phyloP scores from a whole-genome alignment of 2,329 filamentous ascomycete species.

The Cercospora nicotianae region DNA sequence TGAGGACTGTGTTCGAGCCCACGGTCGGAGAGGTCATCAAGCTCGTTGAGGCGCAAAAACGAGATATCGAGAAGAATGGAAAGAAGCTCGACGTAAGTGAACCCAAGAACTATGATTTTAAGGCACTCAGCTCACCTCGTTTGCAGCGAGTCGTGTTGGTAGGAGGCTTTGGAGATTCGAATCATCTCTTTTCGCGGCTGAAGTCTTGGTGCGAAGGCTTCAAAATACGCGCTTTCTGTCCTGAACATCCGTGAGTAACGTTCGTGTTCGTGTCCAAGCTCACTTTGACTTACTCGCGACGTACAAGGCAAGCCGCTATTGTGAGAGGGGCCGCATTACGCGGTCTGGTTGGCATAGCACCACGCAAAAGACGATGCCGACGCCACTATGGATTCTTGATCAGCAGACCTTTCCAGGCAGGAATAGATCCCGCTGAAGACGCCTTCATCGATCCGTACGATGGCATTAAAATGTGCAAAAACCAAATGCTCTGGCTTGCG shows the following conservation, averaged over 20 bases:
- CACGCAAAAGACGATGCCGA: slow-evolving; percentile 16
- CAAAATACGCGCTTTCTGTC: slow-evolving; percentile 13
- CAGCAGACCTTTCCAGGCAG: slow-evolving; percentile 13
- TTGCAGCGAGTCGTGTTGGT: slow-evolving; percentile 18
- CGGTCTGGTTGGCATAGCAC: slow-evolving; percentile 20
- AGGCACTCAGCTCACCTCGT: neutral
- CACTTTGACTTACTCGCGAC: neutral
- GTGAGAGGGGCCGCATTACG: slow-evolving; percentile 22
- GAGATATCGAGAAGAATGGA: neutral
- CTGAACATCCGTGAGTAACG: slow-evolving; percentile 16
- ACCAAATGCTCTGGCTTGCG: slow-evolving; percentile 16
- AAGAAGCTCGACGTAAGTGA: slow-evolving; percentile 1
- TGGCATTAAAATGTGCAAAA: slow-evolving; percentile 9
- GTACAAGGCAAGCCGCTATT: slow-evolving; percentile 20
- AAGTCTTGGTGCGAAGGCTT: slow-evolving; percentile 16
- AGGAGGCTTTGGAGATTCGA: slow-evolving; percentile 23
- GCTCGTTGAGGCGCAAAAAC: slow-evolving; percentile 10
- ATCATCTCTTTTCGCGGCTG: slow-evolving; percentile 13
- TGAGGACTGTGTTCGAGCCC: slow-evolving; percentile 14
- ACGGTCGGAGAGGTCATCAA: slow-evolving; percentile 12
- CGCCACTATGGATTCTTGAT: slow-evolving; percentile 18
- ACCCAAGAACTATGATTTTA: neutral
- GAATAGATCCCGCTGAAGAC: slow-evolving; percentile 13
- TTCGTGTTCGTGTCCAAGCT: neutral
- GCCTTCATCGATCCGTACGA: slow-evolving; percentile 6